These are phyloP conservation scores for Microsporum ferrugineum DNA, from an alignment of 2,329 filamentous ascomycete genomes.

Conservation along the genomic window DNA sequence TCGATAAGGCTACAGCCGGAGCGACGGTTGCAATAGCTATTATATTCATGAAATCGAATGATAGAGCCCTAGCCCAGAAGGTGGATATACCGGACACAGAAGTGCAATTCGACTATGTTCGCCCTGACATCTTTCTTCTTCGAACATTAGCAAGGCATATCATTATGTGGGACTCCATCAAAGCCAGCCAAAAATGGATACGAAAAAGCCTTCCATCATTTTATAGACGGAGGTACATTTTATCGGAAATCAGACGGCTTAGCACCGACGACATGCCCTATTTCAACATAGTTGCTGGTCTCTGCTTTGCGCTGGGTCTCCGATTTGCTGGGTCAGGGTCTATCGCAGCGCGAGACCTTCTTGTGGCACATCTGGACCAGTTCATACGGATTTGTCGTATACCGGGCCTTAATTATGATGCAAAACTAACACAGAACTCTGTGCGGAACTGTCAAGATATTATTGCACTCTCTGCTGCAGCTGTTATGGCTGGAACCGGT, in stretches of 20 bases:
- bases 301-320: conserved; percentile 65
- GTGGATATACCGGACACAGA: conserved; percentile 84
- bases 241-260: conserved; percentile 51
- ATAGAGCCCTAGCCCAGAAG: conserved; percentile 74
- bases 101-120: conserved; percentile 87
- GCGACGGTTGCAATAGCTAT: conserved; percentile 81
- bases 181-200: conserved; percentile 64
- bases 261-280: conserved; percentile 79
- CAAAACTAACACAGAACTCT: conserved; percentile 68
- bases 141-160: conserved; percentile 81
- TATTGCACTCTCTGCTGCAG: conserved; percentile 66
- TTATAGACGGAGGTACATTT: conserved; percentile 52
- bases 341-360: conserved; percentile 60
- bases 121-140: conserved; percentile 82
- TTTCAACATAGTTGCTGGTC: conserved; percentile 79
- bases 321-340: conserved; percentile 65
- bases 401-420: conserved; percentile 59
- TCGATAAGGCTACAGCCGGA: conserved; percentile 87
- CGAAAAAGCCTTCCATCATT: conserved; percentile 57
- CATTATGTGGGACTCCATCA: conserved; percentile 82
- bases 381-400: conserved; percentile 67
- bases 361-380: conserved; percentile 75
- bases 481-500: conserved; percentile 92
- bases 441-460: conserved; percentile 86
- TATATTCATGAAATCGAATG: conserved; percentile 95